Conservation (phyloP, 1,139 yeast genomes). For the Pichia sp. region DNA sequence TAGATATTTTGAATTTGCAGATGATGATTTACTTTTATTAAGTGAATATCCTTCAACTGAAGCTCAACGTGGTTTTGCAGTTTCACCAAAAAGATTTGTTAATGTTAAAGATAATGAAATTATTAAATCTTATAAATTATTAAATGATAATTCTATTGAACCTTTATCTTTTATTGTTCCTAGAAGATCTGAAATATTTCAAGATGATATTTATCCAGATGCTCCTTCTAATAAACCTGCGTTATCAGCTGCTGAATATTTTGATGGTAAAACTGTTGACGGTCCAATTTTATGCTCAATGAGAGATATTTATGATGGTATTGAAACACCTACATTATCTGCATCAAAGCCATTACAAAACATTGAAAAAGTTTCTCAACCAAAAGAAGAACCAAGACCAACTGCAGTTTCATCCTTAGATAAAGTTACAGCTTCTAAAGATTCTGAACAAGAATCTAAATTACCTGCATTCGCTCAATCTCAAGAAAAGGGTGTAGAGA, state of each 20-base stretch:
- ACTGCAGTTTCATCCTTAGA: slow-evolving; percentile 11
- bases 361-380: slow-evolving; percentile 13
- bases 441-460: slow-evolving; percentile 14
- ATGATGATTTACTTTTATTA: slow-evolving; percentile 72
- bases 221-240: slow-evolving; percentile 81
- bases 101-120: slow-evolving; percentile 81
- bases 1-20: slow-evolving; percentile 81
- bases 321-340: slow-evolving; percentile 37
- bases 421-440: slow-evolving; percentile 1
- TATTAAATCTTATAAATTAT: slow-evolving; percentile 72
- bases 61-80: slow-evolving; percentile 94
- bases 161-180: slow-evolving; percentile 91
- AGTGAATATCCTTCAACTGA: slow-evolving; percentile 84
- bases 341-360: slow-evolving; percentile 12
- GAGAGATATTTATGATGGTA: slow-evolving; percentile 73
- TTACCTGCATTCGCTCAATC: slow-evolving; percentile 18
- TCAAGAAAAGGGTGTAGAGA: slow-evolving; percentile 38
- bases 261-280: slow-evolving; percentile 64
- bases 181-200: slow-evolving; percentile 87
- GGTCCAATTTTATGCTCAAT: slow-evolving; percentile 80
- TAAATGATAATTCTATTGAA: slow-evolving; percentile 74
- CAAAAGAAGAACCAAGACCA: slow-evolving; percentile 9
- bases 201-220: slow-evolving; percentile 87
- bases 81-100: slow-evolving; percentile 76
- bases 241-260: slow-evolving; percentile 71